These are phyloP conservation scores for Didymella glomerata DNA, from an alignment of 2,329 filamentous ascomycete genomes.

Conservation along the genomic window DNA sequence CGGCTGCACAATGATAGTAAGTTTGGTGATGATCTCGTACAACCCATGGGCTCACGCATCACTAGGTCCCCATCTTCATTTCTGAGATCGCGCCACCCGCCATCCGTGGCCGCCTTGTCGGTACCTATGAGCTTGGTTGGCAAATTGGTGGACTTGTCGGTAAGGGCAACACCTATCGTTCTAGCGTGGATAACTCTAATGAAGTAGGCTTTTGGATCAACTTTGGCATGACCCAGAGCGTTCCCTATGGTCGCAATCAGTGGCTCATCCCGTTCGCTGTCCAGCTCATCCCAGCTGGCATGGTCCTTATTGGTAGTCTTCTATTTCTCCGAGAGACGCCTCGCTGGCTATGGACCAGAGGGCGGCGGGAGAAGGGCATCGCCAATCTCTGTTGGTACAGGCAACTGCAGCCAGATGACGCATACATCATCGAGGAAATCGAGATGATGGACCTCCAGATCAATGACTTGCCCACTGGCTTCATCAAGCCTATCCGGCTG, in stretches of 20 bases:
- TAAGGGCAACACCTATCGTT: too few relatives aligned
- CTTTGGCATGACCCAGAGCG: constrained; percentile 56
- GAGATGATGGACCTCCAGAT: constrained; percentile 74
- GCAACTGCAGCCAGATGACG: constrained; percentile 63
- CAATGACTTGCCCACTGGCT: constrained; percentile 74
- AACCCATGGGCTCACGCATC: constrained; percentile 29
- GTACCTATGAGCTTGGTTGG: constrained; percentile 60
- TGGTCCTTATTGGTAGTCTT: constrained; percentile 58
- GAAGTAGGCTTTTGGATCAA: constrained; percentile 53
- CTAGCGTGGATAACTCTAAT: too few relatives aligned
- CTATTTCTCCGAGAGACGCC: constrained; percentile 56
- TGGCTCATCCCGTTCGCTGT: constrained; percentile 65
- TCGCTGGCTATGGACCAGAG: constrained; percentile 55
- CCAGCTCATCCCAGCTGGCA: constrained; percentile 71
- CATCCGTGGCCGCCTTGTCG: constrained; percentile 66
- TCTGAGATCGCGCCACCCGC: constrained; percentile 66
- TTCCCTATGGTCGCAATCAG: constrained; percentile 55
- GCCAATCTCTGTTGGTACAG: constrained; percentile 69
- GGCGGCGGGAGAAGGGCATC: constrained; percentile 52
- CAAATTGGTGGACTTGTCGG: constrained; percentile 54
- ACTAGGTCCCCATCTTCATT: constrained; percentile 68
- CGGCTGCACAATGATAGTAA: constrained; percentile 47
- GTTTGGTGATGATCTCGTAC: constrained; percentile 36
- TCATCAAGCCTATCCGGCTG: constrained; percentile 66
- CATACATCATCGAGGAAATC: constrained; percentile 79